Evolutionary conservation across 495 filamentous ascomycete species (phyloP).

Genomic region (Lasiosphaeriaceae sp.): DNA sequence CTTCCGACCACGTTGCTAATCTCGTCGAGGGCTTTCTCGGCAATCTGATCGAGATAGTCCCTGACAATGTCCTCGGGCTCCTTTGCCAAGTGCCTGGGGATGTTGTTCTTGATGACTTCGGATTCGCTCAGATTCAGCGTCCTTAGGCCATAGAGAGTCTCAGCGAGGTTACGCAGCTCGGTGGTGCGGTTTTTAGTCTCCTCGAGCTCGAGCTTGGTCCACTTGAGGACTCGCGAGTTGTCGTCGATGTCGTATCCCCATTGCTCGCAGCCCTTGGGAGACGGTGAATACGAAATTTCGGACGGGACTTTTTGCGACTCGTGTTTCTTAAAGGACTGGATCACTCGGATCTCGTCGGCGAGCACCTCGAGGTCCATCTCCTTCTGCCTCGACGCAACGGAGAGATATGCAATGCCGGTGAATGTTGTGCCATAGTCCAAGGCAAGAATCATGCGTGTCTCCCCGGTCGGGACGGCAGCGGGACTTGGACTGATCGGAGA

Average conservation of each 20-base stretch:
- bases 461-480: neutral
- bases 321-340: slow-evolving; percentile 21
- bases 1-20: slow-evolving; percentile 11
- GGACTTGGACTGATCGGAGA: neutral
- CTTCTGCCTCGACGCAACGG: slow-evolving; percentile 10
- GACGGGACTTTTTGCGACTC: slow-evolving; percentile 28
- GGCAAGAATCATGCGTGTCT: slow-evolving; percentile 26
- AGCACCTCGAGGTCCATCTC: slow-evolving; percentile 13
- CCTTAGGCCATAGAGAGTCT: slow-evolving; percentile 16
- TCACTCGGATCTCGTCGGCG: slow-evolving; percentile 19
- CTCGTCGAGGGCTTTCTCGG: slow-evolving; percentile 17
- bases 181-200: slow-evolving; percentile 7
- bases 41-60: slow-evolving; percentile 28
- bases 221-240: slow-evolving; percentile 25
- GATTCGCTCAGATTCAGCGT: slow-evolving; percentile 13
- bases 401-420: slow-evolving; percentile 20
- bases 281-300: slow-evolving; percentile 26
- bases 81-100: slow-evolving; percentile 28
- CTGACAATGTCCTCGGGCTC: slow-evolving; percentile 29
- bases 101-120: slow-evolving; percentile 16
- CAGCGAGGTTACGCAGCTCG: slow-evolving; percentile 16
- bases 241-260: slow-evolving; percentile 32
- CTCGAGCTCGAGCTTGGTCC: slow-evolving; percentile 33
- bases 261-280: slow-evolving; percentile 19
- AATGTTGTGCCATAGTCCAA: slow-evolving; percentile 37